Percentiles rank a stretch among this genome's conserved stretches.
phyloP scores from a whole-genome alignment of 345 rosid species.

The Citrus sp. region DNA sequence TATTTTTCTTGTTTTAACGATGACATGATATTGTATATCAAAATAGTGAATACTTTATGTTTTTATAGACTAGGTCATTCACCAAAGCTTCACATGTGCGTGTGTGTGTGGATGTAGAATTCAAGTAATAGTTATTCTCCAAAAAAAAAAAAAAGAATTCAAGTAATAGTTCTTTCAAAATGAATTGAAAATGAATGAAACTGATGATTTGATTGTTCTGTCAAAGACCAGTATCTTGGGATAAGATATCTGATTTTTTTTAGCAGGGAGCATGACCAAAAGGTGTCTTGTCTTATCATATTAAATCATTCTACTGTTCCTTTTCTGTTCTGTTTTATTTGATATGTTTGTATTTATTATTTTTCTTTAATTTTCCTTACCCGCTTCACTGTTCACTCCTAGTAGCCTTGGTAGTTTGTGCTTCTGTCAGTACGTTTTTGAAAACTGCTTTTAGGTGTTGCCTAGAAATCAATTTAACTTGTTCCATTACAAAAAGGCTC shows the following conservation, averaged over 20 bases:
- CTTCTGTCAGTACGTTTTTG: not conserved
- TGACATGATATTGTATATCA: not conserved
- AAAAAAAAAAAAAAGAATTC: too few species aligned
- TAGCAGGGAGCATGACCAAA: slow-evolving; percentile 17
- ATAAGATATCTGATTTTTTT: slow-evolving; percentile 20
- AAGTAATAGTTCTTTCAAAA: not conserved
- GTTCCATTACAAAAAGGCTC: not conserved
- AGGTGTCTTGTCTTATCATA: slow-evolving; percentile 50
- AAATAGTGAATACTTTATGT: not conserved
- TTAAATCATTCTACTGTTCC: slow-evolving; percentile 40
- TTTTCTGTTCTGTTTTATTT: slow-evolving; percentile 19
- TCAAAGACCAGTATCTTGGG: slow-evolving; percentile 31
- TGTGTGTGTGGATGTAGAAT: not conserved
- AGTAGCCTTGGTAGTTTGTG: not conserved
- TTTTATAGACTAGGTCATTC: too few species aligned
- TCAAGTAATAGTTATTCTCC: too few species aligned
- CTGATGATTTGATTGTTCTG: slow-evolving; percentile 38
- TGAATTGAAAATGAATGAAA: slow-evolving; percentile 6
- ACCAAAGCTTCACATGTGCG: not conserved
- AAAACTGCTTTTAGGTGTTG: not conserved
- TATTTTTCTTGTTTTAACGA: not conserved
- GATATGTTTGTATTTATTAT: not conserved
- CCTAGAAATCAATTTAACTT: not conserved
- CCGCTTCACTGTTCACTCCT: not conserved
- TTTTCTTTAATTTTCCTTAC: not conserved